These are phyloP conservation scores for Inga laurina DNA, from an alignment of 306 rosid species.

Conservation along the genomic window DNA sequence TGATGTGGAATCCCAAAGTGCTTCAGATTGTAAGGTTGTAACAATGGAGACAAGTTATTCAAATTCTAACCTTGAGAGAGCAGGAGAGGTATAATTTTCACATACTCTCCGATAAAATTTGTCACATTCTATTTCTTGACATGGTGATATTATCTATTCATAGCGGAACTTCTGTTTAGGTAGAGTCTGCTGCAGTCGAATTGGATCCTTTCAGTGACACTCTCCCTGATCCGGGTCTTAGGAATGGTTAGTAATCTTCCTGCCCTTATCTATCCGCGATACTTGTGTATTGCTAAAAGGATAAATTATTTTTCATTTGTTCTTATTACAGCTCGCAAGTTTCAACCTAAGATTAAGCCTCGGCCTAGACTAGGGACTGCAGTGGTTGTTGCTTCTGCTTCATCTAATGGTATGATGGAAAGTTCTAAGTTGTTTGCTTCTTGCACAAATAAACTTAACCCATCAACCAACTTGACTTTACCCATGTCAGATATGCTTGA, in stretches of 20 bases:
- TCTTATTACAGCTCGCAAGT: slow-evolving; percentile 47
- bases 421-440: slow-evolving; percentile 31
- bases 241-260: slow-evolving; percentile 45
- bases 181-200: slow-evolving; percentile 38
- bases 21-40: slow-evolving; percentile 21
- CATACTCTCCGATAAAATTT: too few species aligned
- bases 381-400: slow-evolving; percentile 33
- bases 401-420: slow-evolving; percentile 22
- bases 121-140: slow-evolving; percentile 5
- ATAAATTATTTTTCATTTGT: slow-evolving; percentile 19
- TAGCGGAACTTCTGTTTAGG: slow-evolving; percentile 37
- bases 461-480: slow-evolving; percentile 32
- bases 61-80: slow-evolving; percentile 28
- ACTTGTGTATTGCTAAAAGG: slow-evolving; percentile 13
- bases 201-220: slow-evolving; percentile 49
- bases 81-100: slow-evolving; percentile 37
- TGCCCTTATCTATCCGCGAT: slow-evolving; percentile 9
- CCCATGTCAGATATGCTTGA: slow-evolving; percentile 25
- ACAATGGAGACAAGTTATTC: slow-evolving; percentile 31
- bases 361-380: slow-evolving; percentile 44
- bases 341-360: slow-evolving; percentile 65
- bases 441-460: slow-evolving; percentile 33
- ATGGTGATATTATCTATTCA: slow-evolving; percentile 27
- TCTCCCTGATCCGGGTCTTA: slow-evolving; percentile 45
- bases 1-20: slow-evolving; percentile 41